Base-by-base conservation (phyloP, 2,329 filamentous ascomycete genomes). In the Epichloe uncinata region DNA sequence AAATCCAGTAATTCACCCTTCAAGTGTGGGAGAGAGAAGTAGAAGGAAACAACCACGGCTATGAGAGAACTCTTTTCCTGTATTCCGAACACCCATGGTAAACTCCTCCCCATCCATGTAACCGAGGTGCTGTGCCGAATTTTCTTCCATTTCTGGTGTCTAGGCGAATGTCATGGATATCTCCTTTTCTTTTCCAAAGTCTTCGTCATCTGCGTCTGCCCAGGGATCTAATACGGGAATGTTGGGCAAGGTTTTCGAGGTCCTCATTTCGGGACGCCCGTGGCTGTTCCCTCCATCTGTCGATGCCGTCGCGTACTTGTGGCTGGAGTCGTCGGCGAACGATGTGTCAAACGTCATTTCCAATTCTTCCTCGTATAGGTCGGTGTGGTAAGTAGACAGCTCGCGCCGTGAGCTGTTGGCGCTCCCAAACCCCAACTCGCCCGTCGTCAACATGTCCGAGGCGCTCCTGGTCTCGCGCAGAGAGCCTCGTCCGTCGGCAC, bases 111-210 rank as follows among this genome's bases (percentile, higher is more conserved):
- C n/a, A 7, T 33, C 22, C 26, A 22, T 20, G 18, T 18, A 12
- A 41, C 11, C 8, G 7, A 11, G 13, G 4, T 30, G 41, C 42
- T n/a, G 22, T 43, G 26, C 8, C 26, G 26, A 9, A 2, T 30
- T 9, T 26, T 30, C 8, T 30, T 30, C 8, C 26, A 30, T 9
- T 9, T 3, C 26, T 30, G 26, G 26, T 8, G 16, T 46, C 56
- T 70, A 87, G 65, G 84, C 86, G 78, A 91, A 91, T 54, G 84
- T 88, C 84, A 91, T 85, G 34, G 78, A 76, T 55, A 91, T 85
- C 65, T 88, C 84, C 62, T 81, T 79, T 64, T 88, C 84, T 59
- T 78, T 75, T 16, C 81, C 82, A 68, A 85, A 85, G 48, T 85
- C 77, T 33, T 83, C 78, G 42, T 87, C 82, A 43, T 77, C 84